phyloP scores from a whole-genome alignment of 139 green algal species.

The Volvox reticuliferus region DNA sequence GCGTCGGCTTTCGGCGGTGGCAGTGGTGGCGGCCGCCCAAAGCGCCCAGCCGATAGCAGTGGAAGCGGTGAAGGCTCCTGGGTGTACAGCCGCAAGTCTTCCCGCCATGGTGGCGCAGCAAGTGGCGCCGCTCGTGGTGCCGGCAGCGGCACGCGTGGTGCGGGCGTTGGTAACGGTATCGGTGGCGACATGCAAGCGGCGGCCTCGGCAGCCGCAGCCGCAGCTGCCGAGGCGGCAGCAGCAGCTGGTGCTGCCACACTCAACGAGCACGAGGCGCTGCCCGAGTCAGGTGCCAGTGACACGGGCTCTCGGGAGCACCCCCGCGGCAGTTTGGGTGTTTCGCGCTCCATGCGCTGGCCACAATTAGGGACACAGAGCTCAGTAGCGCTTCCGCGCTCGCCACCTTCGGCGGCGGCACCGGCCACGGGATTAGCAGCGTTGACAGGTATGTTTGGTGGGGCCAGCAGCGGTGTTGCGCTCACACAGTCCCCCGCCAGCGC shows the following conservation, averaged over 20 bases:
- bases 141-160: background rate
- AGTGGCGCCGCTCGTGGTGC: background rate
- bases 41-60: constrained; percentile 40
- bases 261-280: background rate
- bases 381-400: background rate
- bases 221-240: background rate
- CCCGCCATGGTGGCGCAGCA: background rate
- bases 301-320: constrained; percentile 13
- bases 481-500: constrained; percentile 2
- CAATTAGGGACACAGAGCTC: background rate
- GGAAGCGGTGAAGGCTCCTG: constrained; percentile 43
- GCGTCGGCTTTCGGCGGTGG: background rate
- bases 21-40: background rate
- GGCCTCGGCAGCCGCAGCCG: background rate
- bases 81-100: constrained; percentile 10
- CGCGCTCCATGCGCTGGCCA: background rate
- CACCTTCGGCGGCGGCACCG: background rate
- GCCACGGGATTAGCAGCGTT: background rate
- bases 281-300: background rate
- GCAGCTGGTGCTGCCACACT: no score
- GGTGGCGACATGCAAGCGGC: background rate
- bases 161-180: background rate
- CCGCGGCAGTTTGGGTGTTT: background rate
- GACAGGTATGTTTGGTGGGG: background rate
- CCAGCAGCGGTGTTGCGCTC: background rate